Evolutionary conservation across 192 early-diverging fungal species (phyloP), one percentile per base, ranked within the genome.

Genomic region (Powellomyces hirtus): DNA sequence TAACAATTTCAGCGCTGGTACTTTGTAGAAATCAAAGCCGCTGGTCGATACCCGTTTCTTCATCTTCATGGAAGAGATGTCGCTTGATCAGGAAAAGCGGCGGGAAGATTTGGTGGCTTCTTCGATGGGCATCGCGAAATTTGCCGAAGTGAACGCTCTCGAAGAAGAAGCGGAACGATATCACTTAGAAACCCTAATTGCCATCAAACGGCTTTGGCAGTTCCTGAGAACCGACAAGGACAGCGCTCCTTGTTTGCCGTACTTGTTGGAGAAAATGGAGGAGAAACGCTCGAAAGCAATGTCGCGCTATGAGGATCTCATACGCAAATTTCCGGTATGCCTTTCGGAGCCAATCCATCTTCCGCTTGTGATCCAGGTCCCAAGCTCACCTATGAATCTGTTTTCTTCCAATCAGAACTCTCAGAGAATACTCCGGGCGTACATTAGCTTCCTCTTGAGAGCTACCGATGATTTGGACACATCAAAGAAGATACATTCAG

Each of bases 261-360:
- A 60, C 49, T 38, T 68, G 56, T 18, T 68, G 11, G 56, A 68
- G 40, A n/a, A 38, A 40, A 24, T 68, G 1, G 57, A 58, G 35
- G 55, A 38, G 20, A 58, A 59, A 18, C 34, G 66, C 1, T 10
- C 16, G 18, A 44, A 49, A 22, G 66, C 66, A n/a, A 30, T 42
- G 22, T n/a, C n/a, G n/a, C 11, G 36, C 20, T 68, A 68, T 45
- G 18, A 40, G 18, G 26, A 16, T 29, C 24, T 68, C 5, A 24
- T 68, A 8, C 8, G 11, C 40, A 68, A 68, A 33, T 68, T 42
- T 46, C 66, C 66, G 37, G 66, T 68, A 68, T 20, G 44, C 22
- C 24, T 31, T 18, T 27, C 33, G 31, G 33, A 16, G 4, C 27
- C 29, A 5, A 16, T 56, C 16, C 6, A 26, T 29, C 33, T 29